Evolutionary conservation across 768 basidiomycete genomes (phyloP).

Genomic region (Cubamyces sp.): DNA sequence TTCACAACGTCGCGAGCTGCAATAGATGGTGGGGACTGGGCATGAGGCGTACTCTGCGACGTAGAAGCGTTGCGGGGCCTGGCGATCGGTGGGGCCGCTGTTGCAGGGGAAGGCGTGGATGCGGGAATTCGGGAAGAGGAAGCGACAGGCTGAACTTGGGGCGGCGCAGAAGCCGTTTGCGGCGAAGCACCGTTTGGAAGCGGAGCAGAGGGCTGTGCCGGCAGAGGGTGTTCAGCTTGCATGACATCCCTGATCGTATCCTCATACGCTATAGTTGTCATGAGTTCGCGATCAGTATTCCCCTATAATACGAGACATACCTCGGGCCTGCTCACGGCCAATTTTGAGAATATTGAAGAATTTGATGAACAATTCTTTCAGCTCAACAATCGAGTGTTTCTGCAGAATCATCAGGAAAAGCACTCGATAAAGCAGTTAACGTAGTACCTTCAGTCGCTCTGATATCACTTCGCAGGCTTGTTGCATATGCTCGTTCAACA

Average conservation of each 20-base stretch:
- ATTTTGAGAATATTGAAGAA: background rate
- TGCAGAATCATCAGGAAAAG: background rate
- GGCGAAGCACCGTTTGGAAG: background rate
- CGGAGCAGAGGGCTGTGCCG: background rate
- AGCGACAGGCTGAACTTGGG: background rate
- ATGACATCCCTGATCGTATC: background rate
- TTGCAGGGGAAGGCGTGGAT: background rate
- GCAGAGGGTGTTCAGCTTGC: background rate
- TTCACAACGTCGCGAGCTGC: background rate
- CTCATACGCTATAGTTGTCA: background rate
- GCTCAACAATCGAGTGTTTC: conserved; percentile 1
- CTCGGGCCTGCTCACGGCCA: background rate
- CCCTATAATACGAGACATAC: background rate
- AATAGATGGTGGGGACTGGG: background rate
- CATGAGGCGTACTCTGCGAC: background rate
- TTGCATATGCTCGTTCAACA: background rate
- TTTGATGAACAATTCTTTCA: conserved; percentile 5
- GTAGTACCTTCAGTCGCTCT: conserved; percentile 4
- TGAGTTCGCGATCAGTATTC: background rate
- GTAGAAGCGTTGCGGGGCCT: background rate
- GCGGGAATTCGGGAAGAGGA: background rate
- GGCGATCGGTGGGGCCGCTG: background rate
- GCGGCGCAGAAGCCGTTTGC: background rate
- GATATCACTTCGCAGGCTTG: conserved; percentile 1
- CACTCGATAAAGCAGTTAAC: background rate